Base-by-base conservation (phyloP, 2,329 filamentous ascomycete species). In the Tolypocladium album region DNA sequence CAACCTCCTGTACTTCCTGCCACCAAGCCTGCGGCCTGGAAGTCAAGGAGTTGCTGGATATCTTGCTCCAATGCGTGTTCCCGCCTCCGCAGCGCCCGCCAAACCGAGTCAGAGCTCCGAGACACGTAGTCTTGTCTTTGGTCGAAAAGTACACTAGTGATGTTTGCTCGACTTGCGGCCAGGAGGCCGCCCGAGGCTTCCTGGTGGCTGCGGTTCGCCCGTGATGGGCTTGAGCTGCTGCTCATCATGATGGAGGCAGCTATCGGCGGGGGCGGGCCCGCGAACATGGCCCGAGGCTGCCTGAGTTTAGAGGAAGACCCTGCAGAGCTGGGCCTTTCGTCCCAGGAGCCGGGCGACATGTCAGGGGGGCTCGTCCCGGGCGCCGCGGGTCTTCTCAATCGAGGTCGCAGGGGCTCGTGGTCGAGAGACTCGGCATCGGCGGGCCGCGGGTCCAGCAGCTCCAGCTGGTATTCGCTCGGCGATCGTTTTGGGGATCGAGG, bases 221-320 rank as follows among this genome's bases (percentile, higher is more conserved):
- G 15, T 12, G 55, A 52, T 39, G 56, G 50, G 13, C 50, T 53
- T 12, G 59, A 52, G 31, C 43, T 31, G 57, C 61, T 64, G n/a
- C 64, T 65, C 2, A 77, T 59, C 24, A 77, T 61, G 3, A 74
- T 70, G 0, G 80, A 81, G 7, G 70, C 64, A 1, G 77, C 74
- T 60, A 83, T 82, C 4, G 80, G 80, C 0, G 80, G 79, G 0
- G 80, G 80, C 0, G 80, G 80, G 1, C 79, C 79, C 2, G 71
- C 66, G 60, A 82, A 82, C 53, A 82, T 72, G 3, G 70, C 61
- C 15, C 67, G 72, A 11, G 64, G 64, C 56, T 67, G 73, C 27
- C 61, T 36, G 31, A 24, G 62, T 58, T 71, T 73, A 7, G 72
- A 71, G 12, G 70, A 64, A 1, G 75, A 74, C 15, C 65, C 69